These are phyloP conservation scores for Populus nigra DNA, from an alignment of 345 rosid species.

Conservation along the genomic window DNA sequence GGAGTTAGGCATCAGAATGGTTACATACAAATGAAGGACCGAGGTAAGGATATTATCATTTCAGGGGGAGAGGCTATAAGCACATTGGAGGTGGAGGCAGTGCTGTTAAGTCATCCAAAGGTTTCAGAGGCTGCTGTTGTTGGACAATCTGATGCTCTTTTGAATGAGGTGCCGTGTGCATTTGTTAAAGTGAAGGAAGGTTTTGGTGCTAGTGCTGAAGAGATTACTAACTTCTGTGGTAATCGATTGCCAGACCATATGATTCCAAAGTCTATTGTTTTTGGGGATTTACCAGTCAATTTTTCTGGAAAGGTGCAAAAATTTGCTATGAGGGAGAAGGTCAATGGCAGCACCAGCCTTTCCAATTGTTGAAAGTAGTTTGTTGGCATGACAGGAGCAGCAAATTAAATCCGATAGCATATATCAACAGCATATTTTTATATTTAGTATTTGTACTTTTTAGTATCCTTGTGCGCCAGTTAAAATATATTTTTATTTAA, in stretches of 20 bases:
- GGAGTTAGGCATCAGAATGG: slow-evolving; percentile 52
- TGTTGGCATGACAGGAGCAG: too few species aligned
- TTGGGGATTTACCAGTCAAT: slow-evolving; percentile 51
- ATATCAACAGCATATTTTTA: too few species aligned
- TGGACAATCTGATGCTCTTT: slow-evolving; percentile 25
- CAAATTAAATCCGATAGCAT: too few species aligned
- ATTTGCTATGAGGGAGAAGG: slow-evolving; percentile 39
- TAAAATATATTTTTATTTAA: too few species aligned
- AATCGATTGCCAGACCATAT: slow-evolving; percentile 25
- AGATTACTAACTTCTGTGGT: slow-evolving; percentile 37
- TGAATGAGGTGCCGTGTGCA: slow-evolving; percentile 41
- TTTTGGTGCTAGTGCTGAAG: slow-evolving; percentile 19
- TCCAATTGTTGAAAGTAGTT: background rate
- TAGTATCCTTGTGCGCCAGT: too few species aligned
- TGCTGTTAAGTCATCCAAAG: slow-evolving; percentile 38
- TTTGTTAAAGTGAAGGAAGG: slow-evolving; percentile 49
- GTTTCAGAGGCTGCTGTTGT: slow-evolving; percentile 48
- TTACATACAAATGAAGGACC: slow-evolving; percentile 54
- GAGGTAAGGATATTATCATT: slow-evolving; percentile 39
- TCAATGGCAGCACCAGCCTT: slow-evolving; percentile 9
- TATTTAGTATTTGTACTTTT: too few species aligned
- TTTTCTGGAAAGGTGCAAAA: slow-evolving; percentile 52
- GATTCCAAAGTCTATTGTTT: slow-evolving; percentile 37
- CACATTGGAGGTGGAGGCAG: slow-evolving; percentile 48
- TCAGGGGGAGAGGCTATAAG: slow-evolving; percentile 32